Conservation (phyloP, 768 basidiomycete species). For the Lepiota venenata region DNA sequence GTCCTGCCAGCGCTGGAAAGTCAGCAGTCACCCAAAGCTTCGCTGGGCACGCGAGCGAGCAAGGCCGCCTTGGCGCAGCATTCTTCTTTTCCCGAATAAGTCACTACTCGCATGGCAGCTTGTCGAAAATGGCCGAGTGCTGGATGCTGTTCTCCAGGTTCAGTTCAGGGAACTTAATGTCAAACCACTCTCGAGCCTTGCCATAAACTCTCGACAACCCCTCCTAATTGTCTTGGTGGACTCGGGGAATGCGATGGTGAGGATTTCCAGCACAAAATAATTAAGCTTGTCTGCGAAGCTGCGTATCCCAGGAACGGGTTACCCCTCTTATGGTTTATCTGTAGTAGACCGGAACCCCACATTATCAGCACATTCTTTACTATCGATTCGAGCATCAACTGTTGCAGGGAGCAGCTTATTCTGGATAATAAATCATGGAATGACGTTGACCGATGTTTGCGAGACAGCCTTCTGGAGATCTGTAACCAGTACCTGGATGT, state of each 20-base stretch:
- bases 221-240: background rate
- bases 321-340: background rate
- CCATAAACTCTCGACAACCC: background rate
- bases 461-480: no score
- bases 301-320: background rate
- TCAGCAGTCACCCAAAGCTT: slow-evolving; percentile 8
- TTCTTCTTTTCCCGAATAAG: slow-evolving; percentile 5
- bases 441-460: no score
- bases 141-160: background rate
- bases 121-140: background rate
- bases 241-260: slow-evolving; percentile 3
- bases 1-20: background rate
- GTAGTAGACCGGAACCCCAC: slow-evolving; percentile 1
- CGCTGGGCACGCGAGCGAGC: background rate
- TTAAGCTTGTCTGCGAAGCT: background rate
- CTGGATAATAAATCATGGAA: no score
- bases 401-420: no score
- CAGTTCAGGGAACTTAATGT: slow-evolving; percentile 2
- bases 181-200: background rate
- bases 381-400: no score
- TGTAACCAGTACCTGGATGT: no score
- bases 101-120: background rate
- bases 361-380: background rate
- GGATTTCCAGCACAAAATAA: background rate
- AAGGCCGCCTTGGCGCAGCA: background rate